Percentiles rank a stretch among this genome's conserved stretches.
Conservation (phyloP, 345 rosid species). For the Trapa incisa region DNA sequence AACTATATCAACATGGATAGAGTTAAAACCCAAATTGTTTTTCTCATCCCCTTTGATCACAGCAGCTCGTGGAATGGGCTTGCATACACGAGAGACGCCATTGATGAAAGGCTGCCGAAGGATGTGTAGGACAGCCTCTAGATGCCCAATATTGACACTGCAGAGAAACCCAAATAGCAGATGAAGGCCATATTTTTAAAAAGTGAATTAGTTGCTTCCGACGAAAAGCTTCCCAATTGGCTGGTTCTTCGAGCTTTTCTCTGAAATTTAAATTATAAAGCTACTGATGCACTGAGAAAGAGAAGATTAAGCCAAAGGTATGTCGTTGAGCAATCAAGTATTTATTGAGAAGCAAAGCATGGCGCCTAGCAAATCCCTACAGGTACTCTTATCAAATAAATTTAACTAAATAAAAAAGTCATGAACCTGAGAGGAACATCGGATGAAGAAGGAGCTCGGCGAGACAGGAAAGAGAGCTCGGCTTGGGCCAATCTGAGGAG, state of each 20-base stretch:
- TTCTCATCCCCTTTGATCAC: slow-evolving; percentile 5
- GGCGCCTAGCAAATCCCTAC: background rate
- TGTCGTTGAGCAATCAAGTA: background rate
- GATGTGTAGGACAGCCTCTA: slow-evolving; percentile 56
- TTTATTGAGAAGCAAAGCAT: background rate
- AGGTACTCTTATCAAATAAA: background rate
- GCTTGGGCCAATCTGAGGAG: slow-evolving; percentile 57
- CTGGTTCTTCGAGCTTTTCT: too few species aligned
- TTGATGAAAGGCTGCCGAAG: slow-evolving; percentile 43
- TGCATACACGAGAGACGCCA: slow-evolving; percentile 79
- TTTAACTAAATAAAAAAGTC: background rate
- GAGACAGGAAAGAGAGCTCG: slow-evolving; percentile 65
- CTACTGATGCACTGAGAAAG: too few species aligned
- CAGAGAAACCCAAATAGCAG: slow-evolving; percentile 1
- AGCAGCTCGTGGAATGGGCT: slow-evolving; percentile 31
- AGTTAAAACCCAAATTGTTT: slow-evolving; percentile 7
- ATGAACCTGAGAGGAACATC: slow-evolving; percentile 36
- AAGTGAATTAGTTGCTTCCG: background rate
- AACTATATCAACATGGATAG: slow-evolving; percentile 55
- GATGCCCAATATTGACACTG: slow-evolving; percentile 72
- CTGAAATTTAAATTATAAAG: too few species aligned
- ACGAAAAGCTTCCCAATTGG: too few species aligned
- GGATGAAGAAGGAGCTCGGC: slow-evolving; percentile 14
- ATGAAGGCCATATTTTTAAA: background rate
- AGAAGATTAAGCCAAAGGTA: background rate